These are phyloP conservation scores for Malus hybrid DNA, from an alignment of 331 rosid genomes.

Conservation along the genomic window DNA sequence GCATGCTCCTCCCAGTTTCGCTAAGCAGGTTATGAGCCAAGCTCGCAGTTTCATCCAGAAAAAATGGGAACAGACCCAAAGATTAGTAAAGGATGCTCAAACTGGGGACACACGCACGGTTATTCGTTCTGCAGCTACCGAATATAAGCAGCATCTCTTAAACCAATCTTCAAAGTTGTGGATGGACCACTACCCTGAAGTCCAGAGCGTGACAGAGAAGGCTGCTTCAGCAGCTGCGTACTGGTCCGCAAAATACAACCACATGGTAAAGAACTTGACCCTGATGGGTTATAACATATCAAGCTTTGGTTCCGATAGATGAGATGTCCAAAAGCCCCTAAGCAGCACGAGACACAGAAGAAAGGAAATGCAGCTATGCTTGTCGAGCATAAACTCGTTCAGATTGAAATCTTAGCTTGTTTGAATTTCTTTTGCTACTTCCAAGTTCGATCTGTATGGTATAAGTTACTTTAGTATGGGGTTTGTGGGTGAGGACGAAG, in stretches of 20 bases:
- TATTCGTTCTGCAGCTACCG: slow-evolving; percentile 29
- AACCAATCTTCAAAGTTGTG: slow-evolving; percentile 41
- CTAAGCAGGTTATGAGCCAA: slow-evolving; percentile 30
- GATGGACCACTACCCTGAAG: slow-evolving; percentile 27
- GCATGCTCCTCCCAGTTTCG: slow-evolving; percentile 41
- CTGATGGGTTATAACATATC: slow-evolving; percentile 41
- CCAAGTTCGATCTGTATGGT: no score
- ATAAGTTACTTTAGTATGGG: no score
- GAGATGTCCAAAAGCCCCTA: slow-evolving; percentile 36
- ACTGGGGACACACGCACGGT: slow-evolving; percentile 47
- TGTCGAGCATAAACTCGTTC: slow-evolving; percentile 12
- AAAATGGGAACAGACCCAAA: slow-evolving; percentile 23
- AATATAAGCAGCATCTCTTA: slow-evolving; percentile 37
- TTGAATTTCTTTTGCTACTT: not conserved
- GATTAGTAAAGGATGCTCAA: slow-evolving; percentile 33
- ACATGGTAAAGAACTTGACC: slow-evolving; percentile 29
- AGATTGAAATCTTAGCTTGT: not conserved
- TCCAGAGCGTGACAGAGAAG: slow-evolving; percentile 45
- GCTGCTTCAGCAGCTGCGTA: slow-evolving; percentile 39
- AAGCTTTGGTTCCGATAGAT: slow-evolving; percentile 50
- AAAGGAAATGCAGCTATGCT: slow-evolving; percentile 13
- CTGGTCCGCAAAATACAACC: slow-evolving; percentile 52
- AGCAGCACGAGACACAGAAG: slow-evolving; percentile 26
- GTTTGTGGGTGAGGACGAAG: no score
- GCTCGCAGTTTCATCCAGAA: slow-evolving; percentile 21